Evolutionary conservation across 1,284 basidiomycete genomes (phyloP), one percentile per base, ranked within the genome.

Genomic region (Moniliophthora roreri): DNA sequence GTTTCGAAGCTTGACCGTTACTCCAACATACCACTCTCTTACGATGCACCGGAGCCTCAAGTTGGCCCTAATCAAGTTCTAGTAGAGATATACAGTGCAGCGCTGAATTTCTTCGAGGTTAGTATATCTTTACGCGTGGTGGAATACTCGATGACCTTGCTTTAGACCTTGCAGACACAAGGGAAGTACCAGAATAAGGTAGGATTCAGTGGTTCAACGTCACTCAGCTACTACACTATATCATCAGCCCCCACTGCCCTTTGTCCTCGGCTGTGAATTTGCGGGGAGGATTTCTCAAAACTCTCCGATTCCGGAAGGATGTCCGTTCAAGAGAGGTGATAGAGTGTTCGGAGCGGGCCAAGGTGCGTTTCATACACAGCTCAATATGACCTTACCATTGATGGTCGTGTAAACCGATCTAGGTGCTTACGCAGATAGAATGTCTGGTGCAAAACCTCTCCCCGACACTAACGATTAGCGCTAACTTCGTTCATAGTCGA

Each of bases 171-270:
- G 21, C 91, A 93, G 74, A 75, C 87, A 1, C 90, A 94, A 72
- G 93, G 93, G 49, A 93, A 90, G 76, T 90, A 95, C 66, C 93
- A 97, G 68, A 73, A 72, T 55, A 87, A 94, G n/a, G n/a, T n/a
- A n/a, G n/a, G n/a, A n/a, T n/a, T n/a, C n/a, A n/a, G n/a, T n/a
- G n/a, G n/a, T n/a, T n/a, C n/a, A n/a, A n/a, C n/a, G n/a, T n/a
- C n/a, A n/a, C n/a, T n/a, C n/a, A n/a, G n/a, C n/a, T n/a, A n/a
- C n/a, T n/a, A n/a, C n/a, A n/a, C n/a, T n/a, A n/a, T n/a, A n/a
- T n/a, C n/a, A n/a, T n/a, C n/a, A n/a, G 65, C 92, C 91, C 0
- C 81, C 89, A 0, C 77, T 93, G 48, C 94, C 94, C 0, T 96
- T 94, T 72, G 77, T 84, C 9, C 79, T 93, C 6, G 93, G 93